A percentile compares a stretch with the other conserved stretches of the same genome.
These are phyloP conservation scores for Penicillium fimorum DNA, from an alignment of 495 filamentous ascomycete genomes.

Conservation along the genomic window DNA sequence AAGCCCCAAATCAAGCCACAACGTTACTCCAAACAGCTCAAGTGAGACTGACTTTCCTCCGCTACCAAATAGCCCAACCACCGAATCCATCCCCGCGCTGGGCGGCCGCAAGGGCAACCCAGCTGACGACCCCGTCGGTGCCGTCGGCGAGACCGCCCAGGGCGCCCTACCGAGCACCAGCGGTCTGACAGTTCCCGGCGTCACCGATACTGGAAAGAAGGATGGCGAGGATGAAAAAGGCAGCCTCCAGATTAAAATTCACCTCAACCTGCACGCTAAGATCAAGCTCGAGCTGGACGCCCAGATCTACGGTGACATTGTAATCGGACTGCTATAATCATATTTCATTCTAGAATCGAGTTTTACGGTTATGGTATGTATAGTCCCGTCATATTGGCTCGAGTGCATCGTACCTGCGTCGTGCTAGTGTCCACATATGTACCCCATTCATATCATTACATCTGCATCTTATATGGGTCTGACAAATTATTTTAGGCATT, in stretches of 20 bases:
- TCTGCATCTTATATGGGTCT: not conserved
- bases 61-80: conserved; percentile 8
- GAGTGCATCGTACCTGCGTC: not conserved
- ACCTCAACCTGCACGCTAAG: conserved; percentile 27
- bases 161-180: not conserved
- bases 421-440: not conserved
- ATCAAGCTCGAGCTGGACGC: conserved; percentile 25
- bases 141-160: not conserved
- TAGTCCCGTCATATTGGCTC: not conserved
- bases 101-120: conserved; percentile 17
- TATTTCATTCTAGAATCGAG: not conserved
- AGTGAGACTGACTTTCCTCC: conserved; percentile 16
- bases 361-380: not conserved
- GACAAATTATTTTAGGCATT: no score
- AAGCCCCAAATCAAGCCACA: not conserved
- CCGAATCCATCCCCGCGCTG: conserved; percentile 7
- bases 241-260: conserved; percentile 26
- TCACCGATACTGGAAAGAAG: conserved; percentile 6
- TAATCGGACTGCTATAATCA: conserved; percentile 25
- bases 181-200: conserved; percentile 14
- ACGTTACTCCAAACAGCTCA: not conserved
- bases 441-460: no score
- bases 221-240: conserved; percentile 15
- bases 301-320: conserved; percentile 26
- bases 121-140: conserved; percentile 11